These are phyloP conservation scores for Kalmanozyma brasiliensis DNA, from an alignment of 1,284 basidiomycete species.

Conservation along the genomic window DNA sequence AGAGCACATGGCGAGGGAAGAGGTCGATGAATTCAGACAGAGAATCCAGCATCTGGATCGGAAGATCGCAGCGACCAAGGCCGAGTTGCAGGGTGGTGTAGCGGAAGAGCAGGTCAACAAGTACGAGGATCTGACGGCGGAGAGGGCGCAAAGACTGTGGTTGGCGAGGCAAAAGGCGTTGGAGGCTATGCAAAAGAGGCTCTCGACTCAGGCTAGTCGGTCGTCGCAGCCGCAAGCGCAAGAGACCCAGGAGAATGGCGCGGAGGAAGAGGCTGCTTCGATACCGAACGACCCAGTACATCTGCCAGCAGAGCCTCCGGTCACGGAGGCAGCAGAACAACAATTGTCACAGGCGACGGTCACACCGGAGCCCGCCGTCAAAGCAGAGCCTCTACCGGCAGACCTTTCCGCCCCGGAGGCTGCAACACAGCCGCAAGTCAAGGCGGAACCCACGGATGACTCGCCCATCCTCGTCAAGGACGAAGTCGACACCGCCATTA, in stretches of 20 bases:
- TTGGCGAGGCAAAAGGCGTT: constrained; percentile 48
- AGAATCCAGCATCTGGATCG: constrained; percentile 50
- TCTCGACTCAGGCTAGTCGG: constrained; percentile 2
- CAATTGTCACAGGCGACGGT: constrained; percentile 1
- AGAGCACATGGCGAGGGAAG: constrained; percentile 74
- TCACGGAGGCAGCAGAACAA: too few species aligned
- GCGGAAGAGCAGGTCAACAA: constrained; percentile 2
- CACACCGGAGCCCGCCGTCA: constrained; percentile 7
- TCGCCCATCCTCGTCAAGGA: constrained; percentile 13
- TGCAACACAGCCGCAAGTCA: constrained; percentile 1
- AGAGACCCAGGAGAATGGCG: background rate
- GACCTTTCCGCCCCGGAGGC: background rate
- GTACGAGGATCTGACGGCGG: constrained; percentile 50
- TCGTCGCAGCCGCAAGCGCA: background rate
- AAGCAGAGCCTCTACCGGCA: too few species aligned
- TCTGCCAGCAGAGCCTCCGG: too few species aligned
- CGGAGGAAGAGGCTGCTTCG: background rate
- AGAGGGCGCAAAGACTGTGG: constrained; percentile 48
- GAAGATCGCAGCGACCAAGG: constrained; percentile 18
- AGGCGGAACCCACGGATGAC: constrained; percentile 10
- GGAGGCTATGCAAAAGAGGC: constrained; percentile 37
- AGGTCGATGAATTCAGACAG: constrained; percentile 38
- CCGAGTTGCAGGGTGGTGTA: background rate
- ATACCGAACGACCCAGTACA: background rate
- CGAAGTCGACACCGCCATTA: background rate